Percentiles rank a stretch among this genome's conserved stretches.
Evolutionary conservation across 208 protist species (phyloP).

Genomic region (Wallacemonas sp.): DNA sequence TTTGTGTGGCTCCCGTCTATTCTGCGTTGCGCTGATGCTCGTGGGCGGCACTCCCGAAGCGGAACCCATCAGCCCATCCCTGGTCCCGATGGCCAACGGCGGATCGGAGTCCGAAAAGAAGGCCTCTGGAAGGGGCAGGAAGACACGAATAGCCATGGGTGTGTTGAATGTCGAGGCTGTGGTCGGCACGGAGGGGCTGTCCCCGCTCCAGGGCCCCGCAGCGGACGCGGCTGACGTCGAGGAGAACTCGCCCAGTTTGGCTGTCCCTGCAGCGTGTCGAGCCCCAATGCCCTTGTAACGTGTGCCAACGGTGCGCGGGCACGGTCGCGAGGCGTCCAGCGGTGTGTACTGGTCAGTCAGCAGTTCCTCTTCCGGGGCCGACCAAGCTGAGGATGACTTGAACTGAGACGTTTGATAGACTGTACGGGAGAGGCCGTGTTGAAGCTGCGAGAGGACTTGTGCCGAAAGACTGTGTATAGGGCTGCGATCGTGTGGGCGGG

Average conservation of each 20-base stretch:
- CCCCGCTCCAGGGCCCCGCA: too few species aligned
- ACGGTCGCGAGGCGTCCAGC: not conserved
- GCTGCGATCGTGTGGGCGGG: not conserved
- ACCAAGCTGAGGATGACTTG: constrained; percentile 35
- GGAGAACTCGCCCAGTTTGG: constrained; percentile 7
- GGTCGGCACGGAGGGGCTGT: not conserved
- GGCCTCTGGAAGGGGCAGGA: constrained; percentile 53
- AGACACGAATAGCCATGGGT: constrained; percentile 60
- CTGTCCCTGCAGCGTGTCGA: constrained; percentile 21
- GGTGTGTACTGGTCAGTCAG: constrained; percentile 3
- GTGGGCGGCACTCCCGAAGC: too few species aligned
- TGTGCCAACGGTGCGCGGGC: constrained; percentile 16
- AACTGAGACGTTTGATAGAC: constrained; percentile 38
- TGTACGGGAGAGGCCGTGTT: constrained; percentile 44
- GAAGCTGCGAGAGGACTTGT: constrained; percentile 63
- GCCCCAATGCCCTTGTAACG: constrained; percentile 18
- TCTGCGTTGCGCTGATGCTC: not conserved
- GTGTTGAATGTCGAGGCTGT: constrained; percentile 55
- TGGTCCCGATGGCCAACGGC: too few species aligned
- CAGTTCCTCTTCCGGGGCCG: constrained; percentile 40
- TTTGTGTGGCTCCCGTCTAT: too few species aligned
- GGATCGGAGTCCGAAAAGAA: constrained; percentile 24
- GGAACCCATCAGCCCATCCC: too few species aligned
- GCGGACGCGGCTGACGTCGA: too few species aligned
- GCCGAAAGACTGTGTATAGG: constrained; percentile 31